These are phyloP conservation scores for Raddia guianensis DNA, from an alignment of 176 grass and related monocot species.

Conservation along the genomic window DNA sequence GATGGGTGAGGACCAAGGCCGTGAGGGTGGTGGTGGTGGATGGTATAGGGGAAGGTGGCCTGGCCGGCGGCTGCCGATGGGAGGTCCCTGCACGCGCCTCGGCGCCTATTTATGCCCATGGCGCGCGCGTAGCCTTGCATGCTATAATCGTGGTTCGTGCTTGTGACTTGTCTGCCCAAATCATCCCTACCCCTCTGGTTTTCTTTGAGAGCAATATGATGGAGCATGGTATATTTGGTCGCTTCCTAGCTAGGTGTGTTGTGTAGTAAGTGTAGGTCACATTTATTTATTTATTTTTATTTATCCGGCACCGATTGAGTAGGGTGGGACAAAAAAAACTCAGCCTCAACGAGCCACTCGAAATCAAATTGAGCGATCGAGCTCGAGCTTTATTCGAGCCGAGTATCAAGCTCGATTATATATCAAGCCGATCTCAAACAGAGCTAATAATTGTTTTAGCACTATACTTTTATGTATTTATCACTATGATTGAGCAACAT, in stretches of 20 bases:
- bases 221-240: neutral
- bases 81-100: neutral
- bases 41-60: neutral
- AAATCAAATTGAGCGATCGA: no score
- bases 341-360: no score
- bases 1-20: neutral
- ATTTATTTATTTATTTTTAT: no score
- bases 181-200: neutral
- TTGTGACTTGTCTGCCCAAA: neutral
- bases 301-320: no score
- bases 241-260: no score
- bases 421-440: no score
- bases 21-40: neutral
- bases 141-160: neutral
- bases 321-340: no score
- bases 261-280: neutral
- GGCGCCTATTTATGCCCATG: conserved; percentile 41
- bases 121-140: neutral
- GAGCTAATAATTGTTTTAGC: no score
- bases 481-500: no score
- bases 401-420: no score
- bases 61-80: neutral
- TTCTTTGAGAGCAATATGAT: neutral
- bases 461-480: no score
- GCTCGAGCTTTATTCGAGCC: no score